A percentile compares a stretch with the other conserved stretches of the same genome.
Conservation (phyloP, 306 rosid species). For the Sesbania bispinosa region DNA sequence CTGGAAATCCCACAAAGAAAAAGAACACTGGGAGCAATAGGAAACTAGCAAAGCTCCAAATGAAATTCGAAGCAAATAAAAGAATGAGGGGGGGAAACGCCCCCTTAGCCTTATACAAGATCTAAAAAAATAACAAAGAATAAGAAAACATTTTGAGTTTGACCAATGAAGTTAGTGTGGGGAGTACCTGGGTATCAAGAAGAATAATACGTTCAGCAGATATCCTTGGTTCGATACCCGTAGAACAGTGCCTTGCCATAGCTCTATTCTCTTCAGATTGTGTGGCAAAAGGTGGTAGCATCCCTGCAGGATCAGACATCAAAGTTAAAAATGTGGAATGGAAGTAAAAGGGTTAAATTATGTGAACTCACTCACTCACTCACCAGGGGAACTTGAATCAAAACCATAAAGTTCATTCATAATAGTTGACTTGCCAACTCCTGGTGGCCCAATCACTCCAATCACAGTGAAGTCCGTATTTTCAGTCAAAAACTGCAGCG, state of each 20-base stretch:
- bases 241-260: constrained; percentile 80
- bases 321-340: neutral
- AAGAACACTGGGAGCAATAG: neutral
- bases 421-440: constrained; percentile 83
- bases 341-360: neutral
- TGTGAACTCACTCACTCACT: constrained; percentile 23
- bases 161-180: neutral
- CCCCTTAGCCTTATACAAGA: neutral
- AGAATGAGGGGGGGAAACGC: neutral
- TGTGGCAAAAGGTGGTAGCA: constrained; percentile 69
- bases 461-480: constrained; percentile 79
- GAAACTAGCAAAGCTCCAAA: neutral
- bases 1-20: neutral
- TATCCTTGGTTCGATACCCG: constrained; percentile 83
- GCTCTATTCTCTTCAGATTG: constrained; percentile 72
- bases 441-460: constrained; percentile 86
- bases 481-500: constrained; percentile 75
- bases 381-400: constrained; percentile 76
- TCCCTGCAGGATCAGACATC: constrained; percentile 46
- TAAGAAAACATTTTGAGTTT: no score
- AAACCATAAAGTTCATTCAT: constrained; percentile 88
- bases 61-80: neutral
- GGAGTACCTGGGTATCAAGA: constrained; percentile 77
- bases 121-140: no score
- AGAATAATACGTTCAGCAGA: constrained; percentile 82